These are phyloP conservation scores for Ensete ventricosum DNA, from an alignment of 176 grass and related monocot species.

Conservation along the genomic window DNA sequence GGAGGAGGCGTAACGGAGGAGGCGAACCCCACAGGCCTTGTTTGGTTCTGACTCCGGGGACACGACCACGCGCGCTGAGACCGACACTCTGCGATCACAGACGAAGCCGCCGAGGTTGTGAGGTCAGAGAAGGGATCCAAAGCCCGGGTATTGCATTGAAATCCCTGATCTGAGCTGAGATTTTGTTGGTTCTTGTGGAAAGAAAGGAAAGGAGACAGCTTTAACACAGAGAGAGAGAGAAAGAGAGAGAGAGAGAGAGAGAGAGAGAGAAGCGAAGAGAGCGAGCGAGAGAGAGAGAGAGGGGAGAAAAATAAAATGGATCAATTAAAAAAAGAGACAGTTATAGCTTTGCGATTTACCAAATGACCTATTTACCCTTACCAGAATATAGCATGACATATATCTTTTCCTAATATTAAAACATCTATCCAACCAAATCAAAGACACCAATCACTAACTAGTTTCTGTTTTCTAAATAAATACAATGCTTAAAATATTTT, in stretches of 20 bases:
- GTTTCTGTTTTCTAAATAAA: too few relatives aligned
- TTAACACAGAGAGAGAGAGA: background rate
- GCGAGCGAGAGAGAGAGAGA: background rate
- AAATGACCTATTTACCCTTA: too few relatives aligned
- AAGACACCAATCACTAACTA: too few relatives aligned
- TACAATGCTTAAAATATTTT: too few relatives aligned
- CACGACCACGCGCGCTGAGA: conserved; percentile 1
- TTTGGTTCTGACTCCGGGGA: background rate
- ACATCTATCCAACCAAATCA: too few relatives aligned
- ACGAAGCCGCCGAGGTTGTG: background rate
- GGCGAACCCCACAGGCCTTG: background rate
- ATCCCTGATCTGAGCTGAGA: conserved; percentile 3
- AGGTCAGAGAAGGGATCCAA: background rate
- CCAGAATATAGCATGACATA: too few relatives aligned
- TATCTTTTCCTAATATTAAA: too few relatives aligned
- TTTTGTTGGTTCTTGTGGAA: background rate
- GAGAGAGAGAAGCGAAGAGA: background rate
- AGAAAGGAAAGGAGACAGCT: background rate
- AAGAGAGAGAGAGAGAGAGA: too few relatives aligned
- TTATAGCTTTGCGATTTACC: too few relatives aligned
- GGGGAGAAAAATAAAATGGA: background rate
- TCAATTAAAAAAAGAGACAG: background rate
- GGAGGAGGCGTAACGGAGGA: background rate
- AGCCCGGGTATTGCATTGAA: background rate
- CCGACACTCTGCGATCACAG: background rate